phyloP scores from a whole-genome alignment of 129 eudicot genomes.

The Escallonia herrerae region DNA sequence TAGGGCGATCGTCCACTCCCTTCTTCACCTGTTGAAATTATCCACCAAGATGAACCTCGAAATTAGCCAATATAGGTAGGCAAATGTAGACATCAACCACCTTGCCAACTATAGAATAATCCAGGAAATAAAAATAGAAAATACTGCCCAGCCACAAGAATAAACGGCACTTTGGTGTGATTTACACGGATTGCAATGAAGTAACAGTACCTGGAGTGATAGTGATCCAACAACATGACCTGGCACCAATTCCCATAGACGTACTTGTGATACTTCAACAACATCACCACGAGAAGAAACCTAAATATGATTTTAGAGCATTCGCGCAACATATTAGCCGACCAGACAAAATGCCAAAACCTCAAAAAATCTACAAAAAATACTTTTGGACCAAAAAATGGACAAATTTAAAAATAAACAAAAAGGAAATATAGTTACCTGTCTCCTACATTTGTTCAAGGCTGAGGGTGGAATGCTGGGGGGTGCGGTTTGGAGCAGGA shows the following conservation, averaged over 20 bases:
- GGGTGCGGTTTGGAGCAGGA: conserved; percentile 85
- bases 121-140: background rate
- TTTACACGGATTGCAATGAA: too few relatives aligned
- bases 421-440: conserved; percentile 30
- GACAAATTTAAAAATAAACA: background rate
- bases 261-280: conserved; percentile 66
- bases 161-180: too few relatives aligned
- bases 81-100: background rate
- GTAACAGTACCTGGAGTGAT: conserved; percentile 48
- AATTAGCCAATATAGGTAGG: background rate
- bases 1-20: conserved; percentile 48
- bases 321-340: too few relatives aligned
- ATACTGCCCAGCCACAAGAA: background rate
- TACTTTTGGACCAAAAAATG: too few relatives aligned
- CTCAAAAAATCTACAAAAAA: too few relatives aligned
- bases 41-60: background rate
- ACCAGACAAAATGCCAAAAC: too few relatives aligned
- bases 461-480: conserved; percentile 75
- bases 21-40: conserved; percentile 52
- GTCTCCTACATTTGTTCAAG: conserved; percentile 85
- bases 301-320: background rate
- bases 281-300: conserved; percentile 62
- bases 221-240: conserved; percentile 90
- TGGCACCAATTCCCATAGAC: conserved; percentile 94
- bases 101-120: background rate